Percentiles rank a stretch among this genome's conserved stretches.
Conservation (phyloP, 768 basidiomycete genomes). For the Heimioporus sp. region DNA sequence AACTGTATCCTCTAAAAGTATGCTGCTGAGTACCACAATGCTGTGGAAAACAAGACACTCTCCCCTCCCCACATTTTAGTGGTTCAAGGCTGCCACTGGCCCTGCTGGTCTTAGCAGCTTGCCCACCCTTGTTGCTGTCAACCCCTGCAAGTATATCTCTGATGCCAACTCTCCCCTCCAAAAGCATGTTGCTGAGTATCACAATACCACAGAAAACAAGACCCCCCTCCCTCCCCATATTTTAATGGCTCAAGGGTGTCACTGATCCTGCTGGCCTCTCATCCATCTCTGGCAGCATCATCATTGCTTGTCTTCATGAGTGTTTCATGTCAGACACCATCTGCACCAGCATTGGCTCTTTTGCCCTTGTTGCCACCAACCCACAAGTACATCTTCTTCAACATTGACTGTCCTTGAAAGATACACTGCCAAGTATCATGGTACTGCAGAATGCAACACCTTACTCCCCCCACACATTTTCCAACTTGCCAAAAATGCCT, state of each 20-base stretch:
- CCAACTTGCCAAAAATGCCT: conserved; percentile 85
- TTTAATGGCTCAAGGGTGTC: conserved; percentile 76
- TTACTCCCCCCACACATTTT: conserved; percentile 85
- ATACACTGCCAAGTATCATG: conserved; percentile 84
- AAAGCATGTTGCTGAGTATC: conserved; percentile 86
- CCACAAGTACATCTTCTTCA: conserved; percentile 83
- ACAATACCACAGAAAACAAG: conserved; percentile 64
- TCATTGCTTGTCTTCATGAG: conserved; percentile 82
- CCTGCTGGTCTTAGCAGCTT: conserved; percentile 67
- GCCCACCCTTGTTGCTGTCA: no score
- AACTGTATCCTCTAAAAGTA: conserved; percentile 86
- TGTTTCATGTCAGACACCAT: conserved; percentile 82
- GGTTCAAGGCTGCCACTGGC: conserved; percentile 71
- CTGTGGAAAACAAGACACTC: conserved; percentile 52
- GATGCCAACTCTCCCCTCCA: conserved; percentile 82
- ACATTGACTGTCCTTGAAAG: conserved; percentile 83
- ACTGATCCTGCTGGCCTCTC: conserved; percentile 68
- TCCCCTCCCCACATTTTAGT: conserved; percentile 88
- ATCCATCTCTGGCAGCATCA: conserved; percentile 74
- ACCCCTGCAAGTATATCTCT: conserved; percentile 87
- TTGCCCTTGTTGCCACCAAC: conserved; percentile 85
- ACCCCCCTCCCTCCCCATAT: conserved; percentile 76
- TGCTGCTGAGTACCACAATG: conserved; percentile 81
- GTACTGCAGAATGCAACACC: conserved; percentile 61
- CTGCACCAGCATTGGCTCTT: conserved; percentile 73